A percentile compares a stretch with the other conserved stretches of the same genome.
Evolutionary conservation across 2,329 filamentous ascomycete genomes (phyloP).

Genomic region (Lasiodiplodia theobromae): DNA sequence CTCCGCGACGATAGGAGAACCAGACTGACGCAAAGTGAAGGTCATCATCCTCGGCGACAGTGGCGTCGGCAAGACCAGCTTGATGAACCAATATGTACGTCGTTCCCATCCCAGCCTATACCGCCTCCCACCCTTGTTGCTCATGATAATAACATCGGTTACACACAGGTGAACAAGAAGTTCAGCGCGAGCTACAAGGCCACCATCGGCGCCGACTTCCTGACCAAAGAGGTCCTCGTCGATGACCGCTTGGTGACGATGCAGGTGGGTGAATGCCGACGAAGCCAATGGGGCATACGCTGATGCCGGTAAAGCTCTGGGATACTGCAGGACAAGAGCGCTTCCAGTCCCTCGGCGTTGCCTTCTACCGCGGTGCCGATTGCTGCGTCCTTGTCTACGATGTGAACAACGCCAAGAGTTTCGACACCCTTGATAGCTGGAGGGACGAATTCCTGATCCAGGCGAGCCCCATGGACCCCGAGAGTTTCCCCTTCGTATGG

Average conservation of each 20-base stretch:
- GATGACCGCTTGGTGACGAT: slow-evolving; percentile 98
- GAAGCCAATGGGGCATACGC: slow-evolving; percentile 23
- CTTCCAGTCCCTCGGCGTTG: slow-evolving; percentile 95
- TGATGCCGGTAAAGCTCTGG: slow-evolving; percentile 74
- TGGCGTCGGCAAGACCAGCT: slow-evolving; percentile 97
- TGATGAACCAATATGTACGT: slow-evolving; percentile 99
- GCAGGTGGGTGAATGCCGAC: slow-evolving; percentile 69
- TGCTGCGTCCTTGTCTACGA: slow-evolving; percentile 98
- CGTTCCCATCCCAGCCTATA: slow-evolving; percentile 15
- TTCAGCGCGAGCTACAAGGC: slow-evolving; percentile 99
- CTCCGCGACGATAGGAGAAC: slow-evolving; percentile 25
- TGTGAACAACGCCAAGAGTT: slow-evolving; percentile 99
- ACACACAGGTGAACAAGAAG: slow-evolving; percentile 96
- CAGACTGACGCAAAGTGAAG: slow-evolving; percentile 55
- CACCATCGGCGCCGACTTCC: slow-evolving; percentile 97
- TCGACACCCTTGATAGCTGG: slow-evolving; percentile 98
- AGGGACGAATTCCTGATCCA: slow-evolving; percentile 98
- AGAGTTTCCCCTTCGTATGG: slow-evolving; percentile 95
- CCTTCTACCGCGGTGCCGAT: slow-evolving; percentile 96
- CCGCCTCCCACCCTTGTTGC: neutral
- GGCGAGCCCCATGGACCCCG: slow-evolving; percentile 92
- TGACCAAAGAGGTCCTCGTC: slow-evolving; percentile 96
- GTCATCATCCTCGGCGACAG: slow-evolving; percentile 99
- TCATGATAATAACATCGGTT: neutral
- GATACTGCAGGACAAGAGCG: slow-evolving; percentile 97